Conservation (phyloP, 345 rosid species). For the Hibiscus syriacus region DNA sequence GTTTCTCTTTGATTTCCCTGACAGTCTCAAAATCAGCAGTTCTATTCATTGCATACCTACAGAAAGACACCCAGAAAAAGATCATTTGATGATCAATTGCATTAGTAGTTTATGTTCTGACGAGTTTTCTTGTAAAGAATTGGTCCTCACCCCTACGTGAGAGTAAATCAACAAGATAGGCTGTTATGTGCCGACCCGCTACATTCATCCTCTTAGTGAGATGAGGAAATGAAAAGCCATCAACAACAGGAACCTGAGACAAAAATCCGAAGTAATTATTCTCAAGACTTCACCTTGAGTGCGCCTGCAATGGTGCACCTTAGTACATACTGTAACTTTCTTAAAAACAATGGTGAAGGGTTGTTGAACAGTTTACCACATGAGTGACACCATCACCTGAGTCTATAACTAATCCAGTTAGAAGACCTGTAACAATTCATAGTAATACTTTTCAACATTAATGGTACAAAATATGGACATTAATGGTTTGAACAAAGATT, state of each 20-base stretch:
- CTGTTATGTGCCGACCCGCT: constrained; percentile 95
- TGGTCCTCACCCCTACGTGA: constrained; percentile 76
- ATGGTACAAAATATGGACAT: background rate
- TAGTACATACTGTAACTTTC: background rate
- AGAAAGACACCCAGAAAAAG: constrained; percentile 7
- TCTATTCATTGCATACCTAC: constrained; percentile 87
- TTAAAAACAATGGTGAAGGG: background rate
- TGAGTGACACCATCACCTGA: constrained; percentile 99
- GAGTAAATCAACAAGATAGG: constrained; percentile 92
- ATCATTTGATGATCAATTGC: constrained; percentile 8
- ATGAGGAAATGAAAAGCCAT: constrained; percentile 96
- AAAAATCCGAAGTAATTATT: constrained; percentile 15
- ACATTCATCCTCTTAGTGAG: constrained; percentile 98
- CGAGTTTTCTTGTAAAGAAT: constrained; percentile 6
- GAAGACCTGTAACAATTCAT: constrained; percentile 52
- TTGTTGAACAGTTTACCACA: constrained; percentile 53
- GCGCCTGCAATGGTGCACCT: background rate
- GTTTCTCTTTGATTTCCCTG: constrained; percentile 93
- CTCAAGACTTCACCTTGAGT: constrained; percentile 12
- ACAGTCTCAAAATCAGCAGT: constrained; percentile 94
- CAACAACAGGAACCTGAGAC: constrained; percentile 94
- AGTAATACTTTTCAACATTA: constrained; percentile 4
- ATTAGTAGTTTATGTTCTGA: constrained; percentile 3
- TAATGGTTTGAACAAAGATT: background rate
- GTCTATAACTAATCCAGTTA: constrained; percentile 96